Base-by-base conservation (phyloP, 1,284 basidiomycete species). In the Gastroboletus turbinatus region DNA sequence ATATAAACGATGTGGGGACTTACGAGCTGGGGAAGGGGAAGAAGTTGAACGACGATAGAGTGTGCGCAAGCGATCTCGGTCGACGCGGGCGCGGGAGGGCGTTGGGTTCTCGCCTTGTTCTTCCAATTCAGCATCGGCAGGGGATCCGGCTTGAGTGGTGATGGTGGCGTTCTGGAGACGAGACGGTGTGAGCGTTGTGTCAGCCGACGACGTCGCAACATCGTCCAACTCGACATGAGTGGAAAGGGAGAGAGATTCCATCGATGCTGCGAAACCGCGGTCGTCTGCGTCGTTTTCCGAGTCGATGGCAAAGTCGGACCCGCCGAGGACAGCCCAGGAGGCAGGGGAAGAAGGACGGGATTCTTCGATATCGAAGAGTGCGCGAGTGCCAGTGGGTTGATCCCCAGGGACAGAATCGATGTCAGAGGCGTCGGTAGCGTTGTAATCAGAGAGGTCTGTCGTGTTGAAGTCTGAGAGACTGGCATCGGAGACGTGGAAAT, bases 1-100 rank as follows among this genome's bases (percentile, higher is more conserved):
- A 19, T 33, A 52, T 45, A 43, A 60, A 54, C 71, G 64, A 53
- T 63, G 62, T 6, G 67, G 55, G 11, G 62, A 42, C 52, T 73
- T 60, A 46, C 78, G 63, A 19, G 67, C 70, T 5, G 78, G 76
- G 0, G 77, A 76, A 43, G 74, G 70, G 17, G 78, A 77, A n/a
- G 76, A 75, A 11, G 76, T 64, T 5, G 76, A 76, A 30, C 74
- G 71, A 30, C 65, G 44, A 53, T 63, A 50, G 8, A 59, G 5
- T 17, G 58, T 35, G 53, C 52, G 56, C 29, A 67, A 38, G 9
- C 42, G 52, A 30, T 58, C 57, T 33, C 67, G 53, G 46, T 67
- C 46, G 11, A 45, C 19, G n/a, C 67, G 66, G n/a, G 60, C 43
- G 13, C 60, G 66, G 3, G 52, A 54, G 21, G 52, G 45, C n/a